Conservation (phyloP, 208 protist species). For the Spongospora subterranea region DNA sequence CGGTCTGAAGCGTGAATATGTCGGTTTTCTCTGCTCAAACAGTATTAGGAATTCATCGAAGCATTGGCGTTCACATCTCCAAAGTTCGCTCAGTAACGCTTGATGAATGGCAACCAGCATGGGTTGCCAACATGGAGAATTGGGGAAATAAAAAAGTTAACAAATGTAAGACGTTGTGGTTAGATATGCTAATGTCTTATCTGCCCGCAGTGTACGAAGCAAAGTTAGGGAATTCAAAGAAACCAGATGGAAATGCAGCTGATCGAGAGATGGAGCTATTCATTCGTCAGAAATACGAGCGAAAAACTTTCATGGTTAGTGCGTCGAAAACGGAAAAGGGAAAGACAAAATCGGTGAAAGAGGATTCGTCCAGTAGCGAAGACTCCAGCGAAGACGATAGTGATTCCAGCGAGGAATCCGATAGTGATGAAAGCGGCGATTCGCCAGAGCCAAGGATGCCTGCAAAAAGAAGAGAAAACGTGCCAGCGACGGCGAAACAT, state of each 20-base stretch:
- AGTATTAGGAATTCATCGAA: slow-evolving; percentile 16
- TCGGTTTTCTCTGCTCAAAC: background rate
- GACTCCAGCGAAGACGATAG: background rate
- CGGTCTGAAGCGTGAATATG: background rate
- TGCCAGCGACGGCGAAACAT: background rate
- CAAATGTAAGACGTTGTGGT: background rate
- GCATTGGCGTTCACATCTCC: slow-evolving; percentile 29
- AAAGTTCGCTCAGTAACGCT: slow-evolving; percentile 44
- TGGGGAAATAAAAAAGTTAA: slow-evolving; percentile 55
- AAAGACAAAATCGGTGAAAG: background rate
- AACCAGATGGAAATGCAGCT: background rate
- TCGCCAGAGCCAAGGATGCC: too few species aligned
- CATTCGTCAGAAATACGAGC: slow-evolving; percentile 53
- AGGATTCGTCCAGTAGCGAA: background rate
- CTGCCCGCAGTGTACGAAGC: background rate
- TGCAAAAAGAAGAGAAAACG: too few species aligned
- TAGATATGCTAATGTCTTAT: background rate
- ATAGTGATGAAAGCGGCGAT: background rate
- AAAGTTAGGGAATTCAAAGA: background rate
- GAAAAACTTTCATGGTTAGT: slow-evolving; percentile 28
- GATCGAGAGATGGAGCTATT: background rate
- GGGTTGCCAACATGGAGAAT: slow-evolving; percentile 29
- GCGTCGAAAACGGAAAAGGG: background rate
- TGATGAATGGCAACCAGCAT: slow-evolving; percentile 44
- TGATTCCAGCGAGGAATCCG: slow-evolving; percentile 4